These are phyloP conservation scores for Phytophthora ramorum DNA, from an alignment of 352 stramenopile species.

Conservation along the genomic window DNA sequence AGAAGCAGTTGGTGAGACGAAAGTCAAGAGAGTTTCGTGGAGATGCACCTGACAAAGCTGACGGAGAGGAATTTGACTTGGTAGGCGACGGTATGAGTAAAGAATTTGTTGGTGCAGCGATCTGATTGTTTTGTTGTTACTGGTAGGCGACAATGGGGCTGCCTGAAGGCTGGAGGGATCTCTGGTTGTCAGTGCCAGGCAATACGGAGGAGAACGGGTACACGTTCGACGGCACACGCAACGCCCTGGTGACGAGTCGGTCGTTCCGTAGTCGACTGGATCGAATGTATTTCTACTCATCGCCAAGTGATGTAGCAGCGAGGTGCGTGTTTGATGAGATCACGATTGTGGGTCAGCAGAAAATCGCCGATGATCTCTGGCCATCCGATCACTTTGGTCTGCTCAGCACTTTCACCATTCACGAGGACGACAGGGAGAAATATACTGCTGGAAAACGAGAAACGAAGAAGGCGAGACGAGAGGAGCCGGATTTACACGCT, in stretches of 20 bases:
- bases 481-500: neutral
- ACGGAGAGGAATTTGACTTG: slow-evolving; percentile 31
- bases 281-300: slow-evolving; percentile 74
- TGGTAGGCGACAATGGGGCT: slow-evolving; percentile 54
- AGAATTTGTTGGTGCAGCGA: neutral
- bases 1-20: slow-evolving; percentile 50
- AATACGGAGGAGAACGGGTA: slow-evolving; percentile 81
- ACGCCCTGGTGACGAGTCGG: slow-evolving; percentile 63
- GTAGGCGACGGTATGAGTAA: slow-evolving; percentile 7
- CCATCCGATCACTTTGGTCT: slow-evolving; percentile 81
- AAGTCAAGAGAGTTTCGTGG: slow-evolving; percentile 5
- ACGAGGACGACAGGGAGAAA: slow-evolving; percentile 15
- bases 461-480: slow-evolving; percentile 23
- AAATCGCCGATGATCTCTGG: slow-evolving; percentile 75
- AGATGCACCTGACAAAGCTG: slow-evolving; percentile 14
- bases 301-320: slow-evolving; percentile 13
- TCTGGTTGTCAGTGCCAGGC: slow-evolving; percentile 68
- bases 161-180: slow-evolving; percentile 66
- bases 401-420: slow-evolving; percentile 54
- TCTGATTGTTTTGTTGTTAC: neutral
- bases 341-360: slow-evolving; percentile 66
- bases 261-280: slow-evolving; percentile 78
- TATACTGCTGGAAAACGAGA: neutral
- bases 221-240: slow-evolving; percentile 75
- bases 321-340: slow-evolving; percentile 49